A percentile compares a stretch with the other conserved stretches of the same genome.
These are phyloP conservation scores for Pichia kluyveri DNA, from an alignment of 805 yeast species.

Conservation along the genomic window DNA sequence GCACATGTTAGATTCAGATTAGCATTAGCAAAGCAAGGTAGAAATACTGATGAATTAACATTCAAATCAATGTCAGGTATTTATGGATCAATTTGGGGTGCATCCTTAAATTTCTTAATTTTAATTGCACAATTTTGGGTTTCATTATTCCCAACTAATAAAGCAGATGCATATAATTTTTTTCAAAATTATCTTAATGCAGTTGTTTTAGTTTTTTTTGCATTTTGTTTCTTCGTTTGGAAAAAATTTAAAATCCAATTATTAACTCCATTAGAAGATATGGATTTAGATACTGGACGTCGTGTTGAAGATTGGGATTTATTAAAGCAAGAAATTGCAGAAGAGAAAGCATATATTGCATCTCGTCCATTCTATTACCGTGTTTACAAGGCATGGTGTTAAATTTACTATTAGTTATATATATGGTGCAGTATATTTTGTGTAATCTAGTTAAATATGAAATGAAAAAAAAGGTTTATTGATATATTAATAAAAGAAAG, in stretches of 20 bases:
- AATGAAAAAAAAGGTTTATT: too few species aligned
- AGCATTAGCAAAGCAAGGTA: slow-evolving; percentile 57
- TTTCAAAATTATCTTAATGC: slow-evolving; percentile 59
- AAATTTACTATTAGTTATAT: slow-evolving; percentile 4
- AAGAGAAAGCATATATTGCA: slow-evolving; percentile 43
- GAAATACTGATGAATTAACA: slow-evolving; percentile 58
- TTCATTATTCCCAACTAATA: slow-evolving; percentile 63
- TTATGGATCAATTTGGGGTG: slow-evolving; percentile 58
- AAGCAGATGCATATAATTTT: slow-evolving; percentile 47
- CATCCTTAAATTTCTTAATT: slow-evolving; percentile 46
- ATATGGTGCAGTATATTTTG: too few species aligned
- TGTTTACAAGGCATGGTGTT: slow-evolving; percentile 51
- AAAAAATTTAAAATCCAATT: slow-evolving; percentile 33
- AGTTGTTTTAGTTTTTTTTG: slow-evolving; percentile 52
- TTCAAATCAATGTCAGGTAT: slow-evolving; percentile 63
- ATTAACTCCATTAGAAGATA: slow-evolving; percentile 36
- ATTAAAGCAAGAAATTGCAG: slow-evolving; percentile 46
- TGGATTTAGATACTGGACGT: slow-evolving; percentile 59
- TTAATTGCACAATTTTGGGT: slow-evolving; percentile 76
- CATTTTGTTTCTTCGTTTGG: slow-evolving; percentile 25
- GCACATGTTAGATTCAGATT: slow-evolving; percentile 65
- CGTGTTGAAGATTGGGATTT: slow-evolving; percentile 50
- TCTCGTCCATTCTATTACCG: slow-evolving; percentile 40
- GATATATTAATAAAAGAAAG: too few species aligned
- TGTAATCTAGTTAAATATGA: too few species aligned